Base-by-base conservation (phyloP, 179 eudicot genomes). In the Beta macrorhiza region DNA sequence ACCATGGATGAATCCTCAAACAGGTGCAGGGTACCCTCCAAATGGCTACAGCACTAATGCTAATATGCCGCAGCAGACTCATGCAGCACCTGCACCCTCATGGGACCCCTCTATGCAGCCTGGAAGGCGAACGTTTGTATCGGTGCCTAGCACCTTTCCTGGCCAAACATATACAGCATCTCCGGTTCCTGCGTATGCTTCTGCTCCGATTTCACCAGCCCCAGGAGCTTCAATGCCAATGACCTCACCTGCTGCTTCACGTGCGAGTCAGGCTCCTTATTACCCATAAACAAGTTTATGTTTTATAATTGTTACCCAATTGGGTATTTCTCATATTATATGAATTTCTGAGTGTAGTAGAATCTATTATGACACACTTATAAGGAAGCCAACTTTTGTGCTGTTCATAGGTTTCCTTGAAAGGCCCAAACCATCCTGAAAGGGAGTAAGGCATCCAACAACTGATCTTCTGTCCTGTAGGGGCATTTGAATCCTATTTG, bases 1-100 rank as follows among this genome's bases (percentile, higher is more conserved):
- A 75, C 85, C 76, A 67, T 89, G 92, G 92, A 81, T 86, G 56
- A 87, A 88, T 73, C 86, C 89, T 87, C 91, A 81, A 83, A 81
- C 65, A 47, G 72, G 85, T 63, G 65, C 85, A 44, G 81, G 79
- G n/a, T 82, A 76, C 49, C 79, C 87, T 55, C 76, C 85, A 75
- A 85, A 75, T 75, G 89, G 87, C 11, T 76, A 85, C 79, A 64
- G 81, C 56, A 4, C 74, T 70, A 82, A 77, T 42, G 58, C 74
- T 49, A 47, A 70, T 64, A 59, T 78, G 69, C 85, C 70, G 20
- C 74, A 85, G 68, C 90, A 83, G 80, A 44, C 84, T 73, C 67
- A 72, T 20, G 20, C 22, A 11, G 82, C 84, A 64, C 78, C 65
- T 70, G 75, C 83, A 37, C 72, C 85, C 51, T 77, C 89, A 2